Base-by-base conservation (phyloP, 805 yeast species). In the Candida maltosa region DNA sequence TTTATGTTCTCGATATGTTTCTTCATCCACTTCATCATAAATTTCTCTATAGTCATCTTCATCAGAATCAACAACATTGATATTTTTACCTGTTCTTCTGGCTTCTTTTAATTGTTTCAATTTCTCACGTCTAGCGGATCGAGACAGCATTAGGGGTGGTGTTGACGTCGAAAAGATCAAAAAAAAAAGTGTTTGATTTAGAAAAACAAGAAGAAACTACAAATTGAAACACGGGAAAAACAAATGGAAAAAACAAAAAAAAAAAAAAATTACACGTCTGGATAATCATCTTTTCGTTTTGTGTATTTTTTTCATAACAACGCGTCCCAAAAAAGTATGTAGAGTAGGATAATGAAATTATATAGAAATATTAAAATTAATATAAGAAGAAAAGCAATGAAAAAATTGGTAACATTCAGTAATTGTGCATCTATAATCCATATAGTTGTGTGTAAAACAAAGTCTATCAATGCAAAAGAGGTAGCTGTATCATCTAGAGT, bases 21-120 rank as follows among this genome's bases (percentile, higher is more conserved):
- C 80, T 49, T 88, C 96, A 52, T 85, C 95, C 4, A 88, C 82
- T 51, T 87, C 89, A 49, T 91, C 97, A 54, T 89, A 93, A 40
- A 91, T 78, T 31, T 73, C 78, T 18, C 65, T 72, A 14, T 65
- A 71, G 11, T 69, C 75, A 17, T 35, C 48, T n/a, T 66, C 73
- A 28, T 70, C 71, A 19, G 65, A 65, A 14, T 69, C 65, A 19
- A 58, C 55, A 12, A 49, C 48, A n/a, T 58, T 52, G 4, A 68
- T 56, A 24, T 75, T 58, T 38, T 68, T 65, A 6, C 78, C 81
- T 3, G 83, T 77, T 16, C 73, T 70, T 55, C 87, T 70, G 15
- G 88, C 79, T 38, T 73, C 80, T 38, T 80, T 70, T 35, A 84
- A 69, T 41, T 79, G 73, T 45, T 76, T 81, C 18, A 84, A 62